Evolutionary conservation across 192 early-diverging fungal species (phyloP), one percentile per base, ranked within the genome.

Genomic region (Thamnidium elegans): DNA sequence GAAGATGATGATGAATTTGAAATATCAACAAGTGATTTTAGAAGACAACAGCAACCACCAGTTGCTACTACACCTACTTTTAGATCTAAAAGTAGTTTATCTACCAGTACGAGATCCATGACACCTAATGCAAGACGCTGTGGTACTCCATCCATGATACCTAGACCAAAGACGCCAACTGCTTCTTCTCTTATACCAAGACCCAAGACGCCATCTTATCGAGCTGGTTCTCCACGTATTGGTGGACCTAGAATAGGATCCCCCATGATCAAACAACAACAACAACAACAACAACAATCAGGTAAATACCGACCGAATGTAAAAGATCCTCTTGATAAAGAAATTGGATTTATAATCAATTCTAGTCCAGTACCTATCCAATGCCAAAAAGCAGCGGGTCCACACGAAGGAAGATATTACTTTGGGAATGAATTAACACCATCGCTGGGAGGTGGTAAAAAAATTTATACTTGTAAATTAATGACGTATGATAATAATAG

Each of bases 311-410:
- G 46, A 1, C 70, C 79, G 15, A 58, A 74, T 43, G 69, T 63
- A 15, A 77, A 72, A 26, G 81, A 83, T 42, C 76, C 78, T 23
- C 55, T 85, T 14, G 84, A 85, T 45, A 66, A 73, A 44, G 81
- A 82, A 59, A 75, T 85, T 48, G 81, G 77, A 14, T 75, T 69
- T 31, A 72, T 85, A 11, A 68, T 83, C 15, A 85, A 85, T 63
- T 58, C 72, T 11, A 78, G 69, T 44, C 81, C 84, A 23, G 72
- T 83, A 30, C 56, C 77, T 26, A 77, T 85, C 21, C 73, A 78
- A 62, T 69, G 80, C 10, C 74, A 77, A 54, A 65, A 79, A 19
- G 62, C 65, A 11, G 42, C 71, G 6, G 66, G 64, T 39, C 78
- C 73, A 5, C 36, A 39, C 5, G 62, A 62, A 2, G 78, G 75